phyloP scores from a whole-genome alignment of 2,329 filamentous ascomycete species.

The Colletotrichum lini region DNA sequence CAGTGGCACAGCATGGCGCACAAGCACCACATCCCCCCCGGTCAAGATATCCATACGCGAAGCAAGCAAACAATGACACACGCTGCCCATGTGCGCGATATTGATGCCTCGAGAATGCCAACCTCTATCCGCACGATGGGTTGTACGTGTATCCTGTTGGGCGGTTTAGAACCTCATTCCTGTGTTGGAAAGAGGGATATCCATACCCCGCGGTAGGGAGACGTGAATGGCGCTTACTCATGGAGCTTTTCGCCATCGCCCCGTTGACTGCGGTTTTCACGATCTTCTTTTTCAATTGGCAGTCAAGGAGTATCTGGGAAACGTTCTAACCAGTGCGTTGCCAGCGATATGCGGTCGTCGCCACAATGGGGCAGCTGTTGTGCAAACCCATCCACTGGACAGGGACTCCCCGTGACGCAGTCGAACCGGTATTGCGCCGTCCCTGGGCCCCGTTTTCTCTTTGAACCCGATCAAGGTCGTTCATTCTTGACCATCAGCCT shows the following conservation, averaged over 20 bases:
- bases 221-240: slow-evolving; percentile 8
- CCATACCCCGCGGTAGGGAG: neutral
- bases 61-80: slow-evolving; percentile 31
- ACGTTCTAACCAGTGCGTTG: neutral
- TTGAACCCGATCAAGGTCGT: slow-evolving; percentile 22
- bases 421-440: slow-evolving; percentile 1
- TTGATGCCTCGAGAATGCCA: neutral
- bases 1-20: slow-evolving; percentile 29
- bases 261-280: slow-evolving; percentile 8
- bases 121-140: neutral
- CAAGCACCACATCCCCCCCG: neutral
- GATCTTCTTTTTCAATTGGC: neutral
- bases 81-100: slow-evolving; percentile 2
- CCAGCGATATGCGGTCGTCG: slow-evolving; percentile 1
- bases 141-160: slow-evolving; percentile 8
- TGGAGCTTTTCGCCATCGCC: slow-evolving; percentile 1
- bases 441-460: slow-evolving; percentile 14
- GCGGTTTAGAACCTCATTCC: neutral
- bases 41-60: slow-evolving; percentile 17
- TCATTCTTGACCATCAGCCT: slow-evolving; percentile 12
- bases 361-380: slow-evolving; percentile 3
- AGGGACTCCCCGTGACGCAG: slow-evolving; percentile 15
- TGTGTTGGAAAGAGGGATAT: neutral
- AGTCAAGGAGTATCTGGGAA: neutral
- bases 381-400: slow-evolving; percentile 10